Evolutionary conservation across 139 green algal genomes (phyloP), one percentile per base, ranked within the genome.

Genomic region (Chlorella vulgaris): DNA sequence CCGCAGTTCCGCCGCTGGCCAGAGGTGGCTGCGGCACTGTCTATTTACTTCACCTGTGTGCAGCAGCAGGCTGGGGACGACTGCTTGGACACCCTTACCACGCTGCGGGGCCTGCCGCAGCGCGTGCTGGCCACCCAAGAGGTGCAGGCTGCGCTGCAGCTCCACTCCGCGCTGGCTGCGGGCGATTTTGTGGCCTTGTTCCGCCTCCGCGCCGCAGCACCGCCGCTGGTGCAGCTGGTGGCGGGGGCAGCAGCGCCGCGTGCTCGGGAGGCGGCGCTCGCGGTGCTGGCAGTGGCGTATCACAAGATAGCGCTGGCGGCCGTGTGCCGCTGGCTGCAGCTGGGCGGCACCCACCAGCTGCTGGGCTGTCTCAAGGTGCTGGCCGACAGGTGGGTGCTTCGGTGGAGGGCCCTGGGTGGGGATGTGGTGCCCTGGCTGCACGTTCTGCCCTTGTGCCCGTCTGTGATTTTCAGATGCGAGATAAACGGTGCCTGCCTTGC

Each of bases 71-170:
- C 1, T n/a, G 40, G 7, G 26, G 33, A 18, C n/a, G 33, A 18
- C n/a, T 39, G 28, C 18, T 39, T 82, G 3, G 76, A 82, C 38
- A 83, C 68, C 51, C n/a, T 62, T 29, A 58, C 68, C 78, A 83
- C 78, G n/a, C 68, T 83, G 78, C 68, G 68, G 22, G 36, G 68
- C 22, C 78, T 83, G 67, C 78, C 78, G n/a, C 39, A 7, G 28
- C n/a, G 35, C 7, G 31, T 83, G 67, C 53, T 83, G 66, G 39
- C 28, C 21, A 60, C 31, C 26, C 4, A 15, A 2, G 67, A 83
- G 51, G 68, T 83, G 78, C 67, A 69, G n/a, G 29, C 38, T 4
- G 78, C 78, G 51, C 68, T 83, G 51, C 38, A 22, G n/a, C 38
- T 78, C 51, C n/a, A n/a, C 0, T 40, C 31, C 0, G 78, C 78